Evolutionary conservation across 1,284 basidiomycete species (phyloP).

Genomic region (Irpex sp.): DNA sequence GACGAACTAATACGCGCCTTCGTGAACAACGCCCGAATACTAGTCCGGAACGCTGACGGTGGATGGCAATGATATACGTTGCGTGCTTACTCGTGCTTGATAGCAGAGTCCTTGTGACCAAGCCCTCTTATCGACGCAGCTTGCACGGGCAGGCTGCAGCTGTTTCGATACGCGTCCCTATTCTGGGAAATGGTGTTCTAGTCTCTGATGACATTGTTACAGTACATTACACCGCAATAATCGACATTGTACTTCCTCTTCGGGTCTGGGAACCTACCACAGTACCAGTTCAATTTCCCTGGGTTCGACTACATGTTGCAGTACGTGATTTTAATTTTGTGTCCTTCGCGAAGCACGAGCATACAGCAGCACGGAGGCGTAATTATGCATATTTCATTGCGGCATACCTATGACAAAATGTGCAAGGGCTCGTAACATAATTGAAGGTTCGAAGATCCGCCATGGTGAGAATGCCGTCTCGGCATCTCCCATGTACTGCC

Average conservation of each 20-base stretch:
- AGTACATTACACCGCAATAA: not conserved
- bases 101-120: not conserved
- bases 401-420: not conserved
- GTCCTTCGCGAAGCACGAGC: not conserved
- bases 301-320: not conserved
- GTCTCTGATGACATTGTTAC: not conserved
- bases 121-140: no score
- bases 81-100: not conserved
- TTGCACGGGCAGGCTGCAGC: no score
- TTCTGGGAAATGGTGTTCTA: not conserved
- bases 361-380: not conserved
- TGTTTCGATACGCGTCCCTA: no score
- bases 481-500: not conserved
- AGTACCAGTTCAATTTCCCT: not conserved
- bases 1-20: conserved; percentile 81
- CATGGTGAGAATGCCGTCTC: not conserved
- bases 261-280: not conserved
- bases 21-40: conserved; percentile 75
- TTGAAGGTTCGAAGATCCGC: not conserved
- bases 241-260: not conserved
- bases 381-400: not conserved
- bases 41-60: conserved; percentile 60
- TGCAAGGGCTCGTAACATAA: no score
- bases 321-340: not conserved
- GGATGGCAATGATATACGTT: conserved; percentile 30